Percentiles rank a stretch among this genome's conserved stretches.
Evolutionary conservation across 192 early-diverging fungal species (phyloP).

Genomic region (Entophlyctis luteolus): DNA sequence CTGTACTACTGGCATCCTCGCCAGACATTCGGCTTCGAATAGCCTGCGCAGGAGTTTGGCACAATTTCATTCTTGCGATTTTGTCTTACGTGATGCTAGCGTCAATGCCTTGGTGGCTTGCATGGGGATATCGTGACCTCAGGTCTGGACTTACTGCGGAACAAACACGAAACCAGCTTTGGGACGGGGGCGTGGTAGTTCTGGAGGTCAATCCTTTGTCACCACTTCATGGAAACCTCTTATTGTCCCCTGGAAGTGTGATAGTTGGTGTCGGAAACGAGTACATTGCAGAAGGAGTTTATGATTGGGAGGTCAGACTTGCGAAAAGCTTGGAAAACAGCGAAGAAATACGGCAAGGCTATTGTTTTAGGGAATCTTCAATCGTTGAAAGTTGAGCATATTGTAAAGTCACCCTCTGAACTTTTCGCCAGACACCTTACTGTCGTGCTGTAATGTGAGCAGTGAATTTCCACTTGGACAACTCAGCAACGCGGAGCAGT

Average conservation of each 20-base stretch:
- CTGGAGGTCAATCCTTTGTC: conserved; percentile 55
- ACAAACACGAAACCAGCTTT: background rate
- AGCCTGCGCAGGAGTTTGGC: conserved; percentile 74
- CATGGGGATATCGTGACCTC: conserved; percentile 47
- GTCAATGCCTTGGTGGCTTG: conserved; percentile 41
- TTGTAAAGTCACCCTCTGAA: too few relatives aligned
- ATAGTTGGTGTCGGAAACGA: conserved; percentile 45
- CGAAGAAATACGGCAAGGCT: conserved; percentile 34
- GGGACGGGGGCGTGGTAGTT: conserved; percentile 55
- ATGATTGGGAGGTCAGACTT: conserved; percentile 49
- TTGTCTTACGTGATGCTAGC: conserved; percentile 37
- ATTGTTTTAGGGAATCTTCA: conserved; percentile 34
- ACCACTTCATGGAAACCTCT: conserved; percentile 43
- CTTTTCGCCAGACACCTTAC: conserved; percentile 22
- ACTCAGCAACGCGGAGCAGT: conserved; percentile 37
- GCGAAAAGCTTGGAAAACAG: conserved; percentile 14
- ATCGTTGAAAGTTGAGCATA: too few relatives aligned
- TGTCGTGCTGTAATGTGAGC: conserved; percentile 56
- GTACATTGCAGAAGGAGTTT: conserved; percentile 33
- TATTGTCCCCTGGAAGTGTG: conserved; percentile 39
- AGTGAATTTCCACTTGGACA: conserved; percentile 53
- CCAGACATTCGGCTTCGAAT: conserved; percentile 54
- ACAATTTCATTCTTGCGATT: conserved; percentile 58
- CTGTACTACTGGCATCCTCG: conserved; percentile 37
- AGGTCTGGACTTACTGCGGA: conserved; percentile 2